Base-by-base conservation (phyloP, 2,329 filamentous ascomycete genomes). In the Ceratocystis ficicola region DNA sequence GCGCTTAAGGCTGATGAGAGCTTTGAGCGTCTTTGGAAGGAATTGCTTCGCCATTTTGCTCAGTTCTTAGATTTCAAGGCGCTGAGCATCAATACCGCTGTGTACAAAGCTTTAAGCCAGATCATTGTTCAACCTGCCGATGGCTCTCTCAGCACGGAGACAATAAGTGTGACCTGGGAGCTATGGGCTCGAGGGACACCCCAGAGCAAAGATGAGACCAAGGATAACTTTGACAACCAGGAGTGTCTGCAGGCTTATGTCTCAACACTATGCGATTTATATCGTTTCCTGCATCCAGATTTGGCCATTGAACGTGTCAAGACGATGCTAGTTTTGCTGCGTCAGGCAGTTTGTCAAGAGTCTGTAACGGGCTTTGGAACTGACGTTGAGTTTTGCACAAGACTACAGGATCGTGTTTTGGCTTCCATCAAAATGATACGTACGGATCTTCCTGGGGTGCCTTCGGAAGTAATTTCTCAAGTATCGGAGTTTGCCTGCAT, bases 181-280 rank as follows among this genome's bases (percentile, higher is more conserved):
- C 74, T 91, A 3, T 92, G 88, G 88, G 83, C 83, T 17, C 78
- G 82, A 48, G 82, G 83, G 1, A 72, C 75, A 20, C 71, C 76
- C 15, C 76, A 80, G 48, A 69, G 69, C 32, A 70, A 69, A 12
- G 67, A 63, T 10, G 70, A 69, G 10, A 67, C 67, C 32, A 79
- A 79, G 62, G 74, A 78, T 0, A 62, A 52, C 1, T 76, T 76
- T 1, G 82, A 88, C 68, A 95, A 94, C 70, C 90, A 96, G 72
- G 86, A 86, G 66, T 91, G 89, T 10, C 82, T 93, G n/a, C 77
- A 89, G 36, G 88, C 91, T n/a, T 96, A 96, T 76, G 83, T 94
- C 0, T 81, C 86, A 25, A 82, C 88, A 1, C 82, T 94, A 50
- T 79, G 85, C 66, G 86, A 94, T 70, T 80, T 97, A 0, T 95